Conservation (phyloP, 208 protist species). For the Vickermania ingenoplastis region DNA sequence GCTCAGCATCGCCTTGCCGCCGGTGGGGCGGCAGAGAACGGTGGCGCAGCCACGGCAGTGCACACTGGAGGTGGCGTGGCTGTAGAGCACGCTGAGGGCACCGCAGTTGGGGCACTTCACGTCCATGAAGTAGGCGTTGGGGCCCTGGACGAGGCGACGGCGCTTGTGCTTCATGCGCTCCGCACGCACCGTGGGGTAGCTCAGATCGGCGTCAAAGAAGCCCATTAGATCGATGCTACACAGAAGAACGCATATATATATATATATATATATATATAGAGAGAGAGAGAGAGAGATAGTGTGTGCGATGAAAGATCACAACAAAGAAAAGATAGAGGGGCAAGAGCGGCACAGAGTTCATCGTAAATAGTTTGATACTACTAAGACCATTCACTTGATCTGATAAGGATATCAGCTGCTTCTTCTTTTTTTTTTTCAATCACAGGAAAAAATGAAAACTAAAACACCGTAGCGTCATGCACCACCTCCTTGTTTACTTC, state of each 20-base stretch:
- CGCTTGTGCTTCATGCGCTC: conserved; percentile 98
- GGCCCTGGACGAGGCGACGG: conserved; percentile 98
- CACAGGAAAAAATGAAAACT: conserved; percentile 6
- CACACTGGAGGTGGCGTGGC: conserved; percentile 96
- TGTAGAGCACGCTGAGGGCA: conserved; percentile 96
- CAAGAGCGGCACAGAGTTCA: not conserved
- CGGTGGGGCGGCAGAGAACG: conserved; percentile 97
- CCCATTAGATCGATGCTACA: conserved; percentile 36
- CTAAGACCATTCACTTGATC: not conserved
- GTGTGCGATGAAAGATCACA: too few relatives aligned
- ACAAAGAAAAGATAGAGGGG: not conserved
- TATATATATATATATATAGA: too few relatives aligned
- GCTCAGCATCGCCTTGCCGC: conserved; percentile 95
- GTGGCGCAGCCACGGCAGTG: conserved; percentile 94
- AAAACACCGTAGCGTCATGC: not conserved
- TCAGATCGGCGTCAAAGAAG: conserved; percentile 95
- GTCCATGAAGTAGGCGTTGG: conserved; percentile 99
- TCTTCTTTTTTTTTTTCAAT: not conserved
- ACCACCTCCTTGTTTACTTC: conserved; percentile 10
- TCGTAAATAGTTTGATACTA: not conserved
- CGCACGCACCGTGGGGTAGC: conserved; percentile 91
- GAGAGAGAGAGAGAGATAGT: too few relatives aligned
- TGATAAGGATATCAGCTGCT: not conserved
- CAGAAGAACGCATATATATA: too few relatives aligned
- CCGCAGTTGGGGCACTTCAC: conserved; percentile 98